Evolutionary conservation across 2,329 filamentous ascomycete species (phyloP), one percentile per base, ranked within the genome.

Genomic region (Cordyceps pruinosa): DNA sequence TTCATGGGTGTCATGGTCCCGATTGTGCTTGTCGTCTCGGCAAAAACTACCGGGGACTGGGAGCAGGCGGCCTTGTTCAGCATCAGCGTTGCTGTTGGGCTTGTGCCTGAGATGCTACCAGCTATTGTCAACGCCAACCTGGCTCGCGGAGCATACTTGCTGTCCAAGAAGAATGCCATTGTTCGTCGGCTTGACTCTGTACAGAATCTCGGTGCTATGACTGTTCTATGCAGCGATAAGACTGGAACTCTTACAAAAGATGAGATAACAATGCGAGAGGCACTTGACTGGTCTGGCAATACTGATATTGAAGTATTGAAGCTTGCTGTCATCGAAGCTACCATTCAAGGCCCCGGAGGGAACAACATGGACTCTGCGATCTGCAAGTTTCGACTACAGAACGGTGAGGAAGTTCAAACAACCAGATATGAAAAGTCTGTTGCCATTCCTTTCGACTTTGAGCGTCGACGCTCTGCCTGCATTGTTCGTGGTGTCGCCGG

Each of bases 131-230:
- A 67, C 30, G 63, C 63, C 19, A 67, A 68, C 23, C 61, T 68
- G 12, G 66, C 66, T 9, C 64, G 64, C 13, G 64, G 65, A 9
- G 65, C 65, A 21, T 63, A 62, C 15, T 50, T 65, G 1, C 39
- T 68, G 1, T 67, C 66, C 45, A 66, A 65, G 59, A 70, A 72
- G 63, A 69, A 70, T 63, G 66, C 69, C 35, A 65, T 75, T 52
- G 68, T 70, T 48, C 66, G 66, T 59, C 63, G 74, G 57, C 67
- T 67, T 32, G 64, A 68, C 58, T 65, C 64, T 10, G 64, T 68
- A 10, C 66, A 68, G 54, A 66, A 67, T 35, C 53, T 68, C 1
- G 66, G 66, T 13, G 66, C 66, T 28, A 68, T 68, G 64, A 62
- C 65, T 5, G 59, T 68, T 10, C 60, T 68, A 1, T 68, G 66